Percentiles rank a stretch among this genome's conserved stretches.
Evolutionary conservation across 345 rosid species (phyloP).

Genomic region (Syzygium jambos): DNA sequence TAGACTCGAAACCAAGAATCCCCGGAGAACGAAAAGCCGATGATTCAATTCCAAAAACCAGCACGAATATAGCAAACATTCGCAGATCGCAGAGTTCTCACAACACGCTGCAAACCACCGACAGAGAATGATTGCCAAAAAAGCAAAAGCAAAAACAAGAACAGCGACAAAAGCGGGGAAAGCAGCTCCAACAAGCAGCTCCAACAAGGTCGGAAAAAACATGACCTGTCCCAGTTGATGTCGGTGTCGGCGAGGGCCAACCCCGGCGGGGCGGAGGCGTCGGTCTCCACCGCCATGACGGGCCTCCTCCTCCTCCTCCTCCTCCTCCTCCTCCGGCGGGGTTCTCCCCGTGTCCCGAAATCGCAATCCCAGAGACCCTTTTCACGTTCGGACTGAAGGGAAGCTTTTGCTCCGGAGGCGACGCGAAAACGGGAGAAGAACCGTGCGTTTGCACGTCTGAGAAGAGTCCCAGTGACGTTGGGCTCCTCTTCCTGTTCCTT

Average conservation of each 20-base stretch:
- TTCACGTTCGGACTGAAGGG: background rate
- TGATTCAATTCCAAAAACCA: background rate
- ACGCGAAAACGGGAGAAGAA: background rate
- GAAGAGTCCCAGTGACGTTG: background rate
- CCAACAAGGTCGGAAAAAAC: background rate
- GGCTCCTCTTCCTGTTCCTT: background rate
- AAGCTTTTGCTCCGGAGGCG: background rate
- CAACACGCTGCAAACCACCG: background rate
- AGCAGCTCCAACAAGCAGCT: background rate
- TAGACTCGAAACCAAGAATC: background rate
- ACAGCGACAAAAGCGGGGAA: background rate
- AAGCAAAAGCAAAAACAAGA: background rate
- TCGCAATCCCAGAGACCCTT: background rate
- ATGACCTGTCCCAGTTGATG: conserved; percentile 53
- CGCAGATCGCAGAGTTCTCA: background rate
- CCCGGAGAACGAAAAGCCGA: accelerated
- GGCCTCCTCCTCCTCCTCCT: background rate
- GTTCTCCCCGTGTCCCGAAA: background rate
- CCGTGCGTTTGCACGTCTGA: background rate
- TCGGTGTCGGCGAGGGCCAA: conserved; percentile 49
- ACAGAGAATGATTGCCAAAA: background rate
- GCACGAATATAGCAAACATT: background rate
- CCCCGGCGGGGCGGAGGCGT: conserved; percentile 15
- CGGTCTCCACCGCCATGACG: conserved; percentile 6
- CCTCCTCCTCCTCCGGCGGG: background rate